Evolutionary conservation across 179 eudicot genomes (phyloP), one percentile per base, ranked within the genome.

Genomic region (Amaranthus tricolor): DNA sequence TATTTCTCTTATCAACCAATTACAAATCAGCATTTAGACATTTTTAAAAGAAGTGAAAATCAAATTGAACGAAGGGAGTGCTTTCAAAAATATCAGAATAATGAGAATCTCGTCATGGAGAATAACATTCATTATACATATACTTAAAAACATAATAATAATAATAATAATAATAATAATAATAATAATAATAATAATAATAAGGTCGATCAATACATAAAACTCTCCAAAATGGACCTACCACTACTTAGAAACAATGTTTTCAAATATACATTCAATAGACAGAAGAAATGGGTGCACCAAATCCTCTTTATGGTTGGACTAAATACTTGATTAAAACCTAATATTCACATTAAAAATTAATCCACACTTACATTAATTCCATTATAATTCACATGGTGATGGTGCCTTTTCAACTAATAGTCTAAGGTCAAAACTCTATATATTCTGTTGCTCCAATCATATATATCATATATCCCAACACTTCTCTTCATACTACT

Each of bases 271-370:
- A 53, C 8, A 12, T 14, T 9, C 60, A 44, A 51, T 43, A 43
- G 45, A 56, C 62, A 58, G 45, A 47, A 44, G 74, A 44, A 82
- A 85, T 84, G 82, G 92, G 82, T 88, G 85, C 77, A 86, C 90
- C 86, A 80, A 85, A 87, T 83, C 83, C 85, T 79, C 84, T 55
- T 57, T 65, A 62, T 58, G 55, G 69, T 74, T 74, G 61, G 82
- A 75, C 76, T 73, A 70, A 51, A 68, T 61, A 59, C 59, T 24
- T 64, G 62, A 72, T 71, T 52, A 57, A 56, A 66, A 80, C 78
- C 83, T 80, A 83, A 86, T 77, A 55, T 70, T 44, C 74, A 58
- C 6, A 63, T 40, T 62, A 63, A 63, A 14, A 6, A 63, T 7
- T 9, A 49, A 77, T 67, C 43, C 19, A 66, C 74, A 75, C 61